Conservation (phyloP, 2,329 filamentous ascomycete species). For the Penicillium griseofulvum region DNA sequence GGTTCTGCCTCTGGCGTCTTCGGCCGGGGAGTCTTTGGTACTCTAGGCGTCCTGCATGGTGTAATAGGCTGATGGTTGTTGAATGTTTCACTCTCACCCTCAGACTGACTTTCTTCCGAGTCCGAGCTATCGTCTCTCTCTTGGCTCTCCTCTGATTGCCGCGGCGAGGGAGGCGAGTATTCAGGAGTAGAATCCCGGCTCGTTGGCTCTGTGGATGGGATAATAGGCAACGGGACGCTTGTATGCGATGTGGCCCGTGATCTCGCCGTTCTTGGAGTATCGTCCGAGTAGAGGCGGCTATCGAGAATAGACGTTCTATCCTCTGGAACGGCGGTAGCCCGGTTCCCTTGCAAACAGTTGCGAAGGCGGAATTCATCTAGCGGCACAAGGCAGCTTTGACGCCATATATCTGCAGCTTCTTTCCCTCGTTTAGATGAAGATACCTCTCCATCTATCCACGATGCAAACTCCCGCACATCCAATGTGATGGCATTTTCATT, state of each 20-base stretch:
- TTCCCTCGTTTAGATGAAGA: neutral
- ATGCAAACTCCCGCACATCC: neutral
- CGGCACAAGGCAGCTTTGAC: neutral
- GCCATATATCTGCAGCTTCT: neutral
- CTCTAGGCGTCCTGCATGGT: neutral
- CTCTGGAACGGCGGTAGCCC: neutral
- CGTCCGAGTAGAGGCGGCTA: neutral
- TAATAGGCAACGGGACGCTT: neutral
- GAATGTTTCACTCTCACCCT: neutral
- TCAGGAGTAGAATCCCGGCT: neutral
- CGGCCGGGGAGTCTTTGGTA: neutral
- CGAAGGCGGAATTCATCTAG: neutral
- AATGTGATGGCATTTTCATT: neutral
- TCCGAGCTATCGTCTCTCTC: neutral
- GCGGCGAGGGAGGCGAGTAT: neutral
- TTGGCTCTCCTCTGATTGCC: neutral
- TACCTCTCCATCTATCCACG: neutral
- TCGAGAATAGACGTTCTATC: neutral
- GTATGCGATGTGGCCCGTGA: neutral
- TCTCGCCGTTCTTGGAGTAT: neutral
- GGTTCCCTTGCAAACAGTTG: neutral
- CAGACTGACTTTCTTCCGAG: neutral
- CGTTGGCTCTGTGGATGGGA: neutral
- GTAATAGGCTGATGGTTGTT: neutral
- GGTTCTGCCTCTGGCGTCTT: neutral